Evolutionary conservation across 2,329 filamentous ascomycete genomes (phyloP).

Genomic region (Mariannaea elegans): DNA sequence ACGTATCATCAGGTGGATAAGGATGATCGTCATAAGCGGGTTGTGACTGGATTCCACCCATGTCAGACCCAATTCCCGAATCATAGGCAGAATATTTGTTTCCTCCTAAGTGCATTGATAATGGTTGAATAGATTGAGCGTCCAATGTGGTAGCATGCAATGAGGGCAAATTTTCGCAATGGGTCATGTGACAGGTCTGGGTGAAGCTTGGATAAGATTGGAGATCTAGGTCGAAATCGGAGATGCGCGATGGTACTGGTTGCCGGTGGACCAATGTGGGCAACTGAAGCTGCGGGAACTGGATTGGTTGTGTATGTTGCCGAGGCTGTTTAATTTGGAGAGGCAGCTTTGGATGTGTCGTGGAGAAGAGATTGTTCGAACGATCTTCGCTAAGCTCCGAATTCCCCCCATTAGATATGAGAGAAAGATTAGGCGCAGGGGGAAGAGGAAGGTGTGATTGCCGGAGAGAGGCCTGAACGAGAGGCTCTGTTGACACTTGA

Average conservation of each 20-base stretch:
- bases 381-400: neutral
- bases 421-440: neutral
- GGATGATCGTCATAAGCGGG: neutral
- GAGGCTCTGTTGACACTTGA: neutral
- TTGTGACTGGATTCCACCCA: neutral
- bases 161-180: neutral
- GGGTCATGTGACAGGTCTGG: neutral
- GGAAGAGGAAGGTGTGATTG: neutral
- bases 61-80: neutral
- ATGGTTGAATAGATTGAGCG: neutral
- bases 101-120: neutral
- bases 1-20: neutral
- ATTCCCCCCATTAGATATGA: neutral
- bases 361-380: neutral
- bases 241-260: neutral
- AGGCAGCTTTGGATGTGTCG: neutral
- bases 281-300: neutral
- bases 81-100: neutral
- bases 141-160: neutral
- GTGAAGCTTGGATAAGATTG: neutral
- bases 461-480: neutral
- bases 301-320: neutral
- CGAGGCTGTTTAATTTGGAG: neutral
- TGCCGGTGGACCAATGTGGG: neutral
- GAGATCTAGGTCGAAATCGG: neutral